Conservation (phyloP, 2,329 filamentous ascomycete genomes). For the Fusarium neocosmosporiellum region DNA sequence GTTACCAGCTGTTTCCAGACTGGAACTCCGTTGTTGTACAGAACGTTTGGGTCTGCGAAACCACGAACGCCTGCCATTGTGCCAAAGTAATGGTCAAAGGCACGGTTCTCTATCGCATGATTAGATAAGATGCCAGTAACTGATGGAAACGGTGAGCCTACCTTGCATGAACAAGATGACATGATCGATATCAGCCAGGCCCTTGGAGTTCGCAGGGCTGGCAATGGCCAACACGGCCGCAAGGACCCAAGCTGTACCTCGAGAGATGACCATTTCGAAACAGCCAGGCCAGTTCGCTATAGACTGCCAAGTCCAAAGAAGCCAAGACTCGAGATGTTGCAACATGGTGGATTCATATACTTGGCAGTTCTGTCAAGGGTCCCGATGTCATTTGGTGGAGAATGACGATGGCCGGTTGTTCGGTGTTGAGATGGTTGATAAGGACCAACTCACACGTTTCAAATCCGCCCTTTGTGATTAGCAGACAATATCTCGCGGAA, state of each 20-base stretch:
- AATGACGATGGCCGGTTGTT: background rate
- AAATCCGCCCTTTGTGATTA: background rate
- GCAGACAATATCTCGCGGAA: background rate
- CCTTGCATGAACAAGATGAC: slow-evolving; percentile 1
- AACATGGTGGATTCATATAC: slow-evolving; percentile 61
- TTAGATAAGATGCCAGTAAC: background rate
- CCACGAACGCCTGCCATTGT: slow-evolving; percentile 66
- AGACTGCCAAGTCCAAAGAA: background rate
- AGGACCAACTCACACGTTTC: background rate
- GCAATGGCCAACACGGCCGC: background rate
- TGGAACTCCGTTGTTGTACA: slow-evolving; percentile 38
- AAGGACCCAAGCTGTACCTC: background rate
- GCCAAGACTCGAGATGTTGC: slow-evolving; percentile 61
- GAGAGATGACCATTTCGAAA: background rate
- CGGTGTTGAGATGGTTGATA: background rate
- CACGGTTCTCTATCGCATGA: slow-evolving; percentile 45
- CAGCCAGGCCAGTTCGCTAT: background rate
- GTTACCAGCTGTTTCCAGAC: background rate
- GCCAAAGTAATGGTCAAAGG: slow-evolving; percentile 63
- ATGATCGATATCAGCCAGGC: background rate
- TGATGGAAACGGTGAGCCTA: too few relatives aligned
- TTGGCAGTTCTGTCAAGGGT: background rate
- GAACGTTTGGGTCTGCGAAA: slow-evolving; percentile 66
- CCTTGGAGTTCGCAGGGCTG: background rate
- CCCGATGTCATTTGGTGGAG: background rate